Base-by-base conservation (phyloP, 306 rosid genomes). In the Lathyrus sativus region DNA sequence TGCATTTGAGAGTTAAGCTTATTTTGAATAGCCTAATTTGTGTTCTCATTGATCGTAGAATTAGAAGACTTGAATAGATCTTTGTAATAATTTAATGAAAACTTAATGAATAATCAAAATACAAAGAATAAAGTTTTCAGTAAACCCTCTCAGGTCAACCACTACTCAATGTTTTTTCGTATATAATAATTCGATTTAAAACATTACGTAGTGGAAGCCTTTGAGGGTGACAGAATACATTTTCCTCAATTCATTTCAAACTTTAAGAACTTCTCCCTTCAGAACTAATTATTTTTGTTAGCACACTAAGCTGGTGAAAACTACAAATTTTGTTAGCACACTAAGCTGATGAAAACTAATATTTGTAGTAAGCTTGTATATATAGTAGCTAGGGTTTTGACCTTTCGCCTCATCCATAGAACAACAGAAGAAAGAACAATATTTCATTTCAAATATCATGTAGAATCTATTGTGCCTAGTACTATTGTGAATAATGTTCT, bases 211-310 rank as follows among this genome's bases (percentile, higher is more conserved):
- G 65, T 42, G 74, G 74, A 55, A 69, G 74, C 74, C 65, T 69
- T 55, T 54, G 65, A 69, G 74, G 74, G 74, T 41, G 41, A 56
- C 74, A 2, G 0, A 69, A 69, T 12, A 41, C 74, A 65, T 45
- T 69, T 51, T 53, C 42, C 38, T 42, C 3, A 45, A 2, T 33
- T 49, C 33, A 67, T n/a, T 44, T 35, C 42, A 44, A 37, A 17
- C 7, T 8, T 8, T 65, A 1, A 4, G 11, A 33, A 49, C 39
- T 12, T 51, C 18, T 22, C 2, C 2, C 22, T 7, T 17, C 53
- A 24, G 0, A 24, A 24, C 48, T 38, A 17, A 11, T 67, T 11
- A 49, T 33, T 6, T 67, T 13, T 68, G 9, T 22, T 54, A 19
- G 14, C 26, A 37, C 22, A n/a, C n/a, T n/a, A n/a, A n/a, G n/a